These are phyloP conservation scores for Cyamopsis tetragonoloba DNA, from an alignment of 306 rosid genomes.

Conservation along the genomic window DNA sequence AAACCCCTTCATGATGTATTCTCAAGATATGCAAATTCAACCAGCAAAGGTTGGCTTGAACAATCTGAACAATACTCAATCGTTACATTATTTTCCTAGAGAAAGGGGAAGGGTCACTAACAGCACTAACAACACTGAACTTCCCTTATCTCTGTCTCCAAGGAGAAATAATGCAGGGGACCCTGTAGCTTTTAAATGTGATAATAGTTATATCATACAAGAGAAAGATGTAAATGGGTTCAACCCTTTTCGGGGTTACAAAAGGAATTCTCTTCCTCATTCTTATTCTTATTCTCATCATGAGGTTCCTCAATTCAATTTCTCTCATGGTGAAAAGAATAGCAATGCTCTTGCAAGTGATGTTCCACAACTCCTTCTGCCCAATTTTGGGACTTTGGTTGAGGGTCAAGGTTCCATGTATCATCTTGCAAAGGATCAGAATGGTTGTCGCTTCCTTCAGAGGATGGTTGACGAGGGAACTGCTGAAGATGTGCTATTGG, in stretches of 20 bases:
- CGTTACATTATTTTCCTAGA: conserved; percentile 1
- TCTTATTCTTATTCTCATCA: no score
- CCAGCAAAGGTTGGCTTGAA: conserved; percentile 15
- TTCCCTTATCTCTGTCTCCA: conserved; percentile 20
- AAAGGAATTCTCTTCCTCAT: no score
- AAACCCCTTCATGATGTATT: conserved; percentile 23
- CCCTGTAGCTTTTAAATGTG: conserved; percentile 33
- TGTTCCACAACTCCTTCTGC: background rate
- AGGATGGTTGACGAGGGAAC: conserved; percentile 52
- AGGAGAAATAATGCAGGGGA: conserved; percentile 22
- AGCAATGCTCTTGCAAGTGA: conserved; percentile 13
- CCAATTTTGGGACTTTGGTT: conserved; percentile 28
- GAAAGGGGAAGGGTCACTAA: conserved; percentile 18
- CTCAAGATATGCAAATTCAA: no score
- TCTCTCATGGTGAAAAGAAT: background rate
- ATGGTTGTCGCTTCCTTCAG: conserved; percentile 67
- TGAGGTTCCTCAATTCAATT: conserved; percentile 20
- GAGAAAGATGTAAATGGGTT: conserved; percentile 25
- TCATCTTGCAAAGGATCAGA: conserved; percentile 63
- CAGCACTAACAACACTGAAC: background rate
- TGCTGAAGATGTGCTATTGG: conserved; percentile 36
- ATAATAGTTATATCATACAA: conserved; percentile 37
- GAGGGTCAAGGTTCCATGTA: conserved; percentile 38
- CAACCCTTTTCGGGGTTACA: conserved; percentile 18
- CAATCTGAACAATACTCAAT: conserved; percentile 19